phyloP scores from a whole-genome alignment of 2,329 filamentous ascomycete genomes.

The Epichloe amarillans region DNA sequence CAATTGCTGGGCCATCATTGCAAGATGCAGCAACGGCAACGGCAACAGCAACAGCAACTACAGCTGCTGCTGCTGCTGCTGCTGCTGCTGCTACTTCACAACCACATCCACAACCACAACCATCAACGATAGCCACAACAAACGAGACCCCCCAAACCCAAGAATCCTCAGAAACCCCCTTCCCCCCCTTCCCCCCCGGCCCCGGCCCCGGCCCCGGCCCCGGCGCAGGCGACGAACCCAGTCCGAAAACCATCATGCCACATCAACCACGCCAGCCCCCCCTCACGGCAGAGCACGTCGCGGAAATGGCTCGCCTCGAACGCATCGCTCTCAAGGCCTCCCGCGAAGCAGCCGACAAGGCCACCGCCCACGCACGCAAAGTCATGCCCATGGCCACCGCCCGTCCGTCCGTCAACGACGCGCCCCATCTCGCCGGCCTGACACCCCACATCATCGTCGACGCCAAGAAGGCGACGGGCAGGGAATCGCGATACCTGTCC shows the following conservation, averaged over 20 bases:
- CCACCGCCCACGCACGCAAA: slow-evolving; percentile 40
- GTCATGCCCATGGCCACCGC: slow-evolving; percentile 33
- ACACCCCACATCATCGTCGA: slow-evolving; percentile 59
- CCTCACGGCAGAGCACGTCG: slow-evolving; percentile 41
- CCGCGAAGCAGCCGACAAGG: slow-evolving; percentile 41
- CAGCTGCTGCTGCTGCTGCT: too few species aligned
- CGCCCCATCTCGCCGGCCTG: slow-evolving; percentile 42
- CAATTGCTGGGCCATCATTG: not conserved
- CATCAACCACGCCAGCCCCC: slow-evolving; percentile 8
- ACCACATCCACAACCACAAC: not conserved
- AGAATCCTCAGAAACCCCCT: slow-evolving; percentile 11
- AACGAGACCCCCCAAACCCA: not conserved
- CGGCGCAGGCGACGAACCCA: slow-evolving; percentile 1
- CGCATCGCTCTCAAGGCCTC: slow-evolving; percentile 43
- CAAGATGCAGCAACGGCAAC: not conserved
- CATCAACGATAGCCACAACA: not conserved
- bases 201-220: not conserved
- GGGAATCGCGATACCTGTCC: slow-evolving; percentile 61
- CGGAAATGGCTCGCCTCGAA: slow-evolving; percentile 47
- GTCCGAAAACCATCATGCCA: not conserved
- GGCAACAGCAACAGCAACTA: not conserved
- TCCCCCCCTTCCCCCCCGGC: too few species aligned
- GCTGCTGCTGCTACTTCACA: too few species aligned
- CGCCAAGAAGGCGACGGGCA: slow-evolving; percentile 63
- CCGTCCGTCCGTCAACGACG: slow-evolving; percentile 43